These are phyloP conservation scores for Candida morakotiae DNA, from an alignment of 805 yeast species.

Conservation along the genomic window DNA sequence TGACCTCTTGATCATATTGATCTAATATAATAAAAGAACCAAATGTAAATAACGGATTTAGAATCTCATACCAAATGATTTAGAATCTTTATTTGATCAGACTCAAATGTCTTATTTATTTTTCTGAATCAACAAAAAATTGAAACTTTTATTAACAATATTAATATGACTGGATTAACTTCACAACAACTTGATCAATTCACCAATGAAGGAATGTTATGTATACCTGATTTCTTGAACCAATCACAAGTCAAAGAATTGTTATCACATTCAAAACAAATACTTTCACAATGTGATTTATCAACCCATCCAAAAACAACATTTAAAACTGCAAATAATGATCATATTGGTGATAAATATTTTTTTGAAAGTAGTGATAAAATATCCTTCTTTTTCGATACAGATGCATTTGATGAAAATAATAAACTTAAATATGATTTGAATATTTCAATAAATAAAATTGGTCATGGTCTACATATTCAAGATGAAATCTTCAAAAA, in stretches of 20 bases:
- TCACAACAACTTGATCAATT: conserved; percentile 48
- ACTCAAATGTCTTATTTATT: too few species aligned
- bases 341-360: conserved; percentile 71
- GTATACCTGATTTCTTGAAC: conserved; percentile 52
- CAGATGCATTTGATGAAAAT: conserved; percentile 54
- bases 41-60: too few species aligned
- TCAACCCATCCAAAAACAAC: conserved; percentile 62
- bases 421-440: conserved; percentile 54
- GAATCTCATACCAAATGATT: too few species aligned
- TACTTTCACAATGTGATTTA: conserved; percentile 49
- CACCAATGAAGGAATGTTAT: conserved; percentile 56
- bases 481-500: conserved; percentile 45
- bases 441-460: conserved; percentile 62
- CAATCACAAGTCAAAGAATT: conserved; percentile 36
- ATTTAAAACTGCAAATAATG: conserved; percentile 57
- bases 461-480: conserved; percentile 75
- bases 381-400: conserved; percentile 65
- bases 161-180: conserved; percentile 18
- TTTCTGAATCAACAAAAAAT: too few species aligned
- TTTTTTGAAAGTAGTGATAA: conserved; percentile 68
- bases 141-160: too few species aligned
- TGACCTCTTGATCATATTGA: too few species aligned
- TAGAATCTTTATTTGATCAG: too few species aligned
- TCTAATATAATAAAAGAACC: too few species aligned
- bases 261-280: conserved; percentile 37